Conservation (phyloP, 495 filamentous ascomycete genomes). For the Thermothielavioides terrestris region DNA sequence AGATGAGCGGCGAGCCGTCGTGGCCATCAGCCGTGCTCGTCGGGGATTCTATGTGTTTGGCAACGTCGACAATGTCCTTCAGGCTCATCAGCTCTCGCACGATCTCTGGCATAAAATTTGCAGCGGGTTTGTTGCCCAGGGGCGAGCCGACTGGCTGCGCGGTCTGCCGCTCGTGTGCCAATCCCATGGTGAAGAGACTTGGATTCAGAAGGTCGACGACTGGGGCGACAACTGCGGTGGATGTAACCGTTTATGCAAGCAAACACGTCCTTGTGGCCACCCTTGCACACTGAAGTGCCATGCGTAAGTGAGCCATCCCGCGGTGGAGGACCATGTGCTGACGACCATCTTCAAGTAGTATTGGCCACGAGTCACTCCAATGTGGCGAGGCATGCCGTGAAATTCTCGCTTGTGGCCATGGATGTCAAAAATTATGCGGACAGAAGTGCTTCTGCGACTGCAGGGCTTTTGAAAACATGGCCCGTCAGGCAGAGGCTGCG, state of each 20-base stretch:
- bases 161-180: slow-evolving; percentile 35
- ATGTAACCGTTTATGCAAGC: slow-evolving; percentile 45
- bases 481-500: neutral
- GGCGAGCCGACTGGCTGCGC: slow-evolving; percentile 10
- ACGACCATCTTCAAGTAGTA: slow-evolving; percentile 44
- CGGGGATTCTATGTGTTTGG: slow-evolving; percentile 85
- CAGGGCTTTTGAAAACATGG: slow-evolving; percentile 9
- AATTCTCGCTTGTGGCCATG: slow-evolving; percentile 55
- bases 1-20: slow-evolving; percentile 72
- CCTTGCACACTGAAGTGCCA: slow-evolving; percentile 38
- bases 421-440: slow-evolving; percentile 36
- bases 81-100: slow-evolving; percentile 26
- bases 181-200: slow-evolving; percentile 27
- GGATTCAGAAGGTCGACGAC: slow-evolving; percentile 40
- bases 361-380: slow-evolving; percentile 51
- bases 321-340: slow-evolving; percentile 1
- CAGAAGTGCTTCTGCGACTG: slow-evolving; percentile 32
- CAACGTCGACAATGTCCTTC: slow-evolving; percentile 49
- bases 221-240: slow-evolving; percentile 51
- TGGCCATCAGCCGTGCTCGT: slow-evolving; percentile 80
- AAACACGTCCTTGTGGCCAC: slow-evolving; percentile 36
- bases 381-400: slow-evolving; percentile 56
- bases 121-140: slow-evolving; percentile 24
- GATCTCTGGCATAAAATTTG: slow-evolving; percentile 33
- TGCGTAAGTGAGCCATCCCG: slow-evolving; percentile 22